Evolutionary conservation across 495 filamentous ascomycete species (phyloP), one percentile per base, ranked within the genome.

Genomic region (Cercophora sp.): DNA sequence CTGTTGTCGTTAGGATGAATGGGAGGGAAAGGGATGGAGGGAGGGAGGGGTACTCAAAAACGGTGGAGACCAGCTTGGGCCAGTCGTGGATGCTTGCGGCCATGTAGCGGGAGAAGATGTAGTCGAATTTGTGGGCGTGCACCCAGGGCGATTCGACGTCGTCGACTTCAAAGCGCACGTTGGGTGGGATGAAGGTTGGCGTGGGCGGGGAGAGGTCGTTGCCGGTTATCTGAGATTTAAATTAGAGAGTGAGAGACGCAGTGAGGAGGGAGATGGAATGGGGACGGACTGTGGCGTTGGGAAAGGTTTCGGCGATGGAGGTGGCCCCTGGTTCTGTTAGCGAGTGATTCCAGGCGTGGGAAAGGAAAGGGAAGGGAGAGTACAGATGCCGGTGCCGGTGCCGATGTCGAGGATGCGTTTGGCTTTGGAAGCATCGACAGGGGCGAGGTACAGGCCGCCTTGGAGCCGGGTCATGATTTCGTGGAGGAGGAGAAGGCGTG

Each of bases 101-200:
- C 55, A 86, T 70, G 47, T 79, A 73, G 5, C 84, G 80, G 11
- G 70, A 72, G 55, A 86, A 83, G 46, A 87, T 76, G 58, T 76
- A 86, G 66, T 85, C 82, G 55, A 85, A 68, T 37, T 73, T 54
- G 5, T 64, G 51, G 31, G 67, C 62, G 40, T 72, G 74, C 5
- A 72, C 66, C 82, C 82, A 85, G 16, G 74, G 70, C 11, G 69
- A 60, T 62, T 85, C 80, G 39, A 79, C 76, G 61, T 86, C 79
- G 58, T 83, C 80, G 34, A 85, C 67, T 64, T 78, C 72, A 52
- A 86, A 86, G 25, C 69, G 75, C 47, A 83, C 80, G 54, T 86
- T 86, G 15, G 81, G 78, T 6, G 81, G 81, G 44, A 83, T 79
- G 60, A 72, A 81, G 40, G 68, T 70, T 15, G 78, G 77, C 58